Conservation (phyloP, 2,329 filamentous ascomycete species). For the Harringtonia aguacate region DNA sequence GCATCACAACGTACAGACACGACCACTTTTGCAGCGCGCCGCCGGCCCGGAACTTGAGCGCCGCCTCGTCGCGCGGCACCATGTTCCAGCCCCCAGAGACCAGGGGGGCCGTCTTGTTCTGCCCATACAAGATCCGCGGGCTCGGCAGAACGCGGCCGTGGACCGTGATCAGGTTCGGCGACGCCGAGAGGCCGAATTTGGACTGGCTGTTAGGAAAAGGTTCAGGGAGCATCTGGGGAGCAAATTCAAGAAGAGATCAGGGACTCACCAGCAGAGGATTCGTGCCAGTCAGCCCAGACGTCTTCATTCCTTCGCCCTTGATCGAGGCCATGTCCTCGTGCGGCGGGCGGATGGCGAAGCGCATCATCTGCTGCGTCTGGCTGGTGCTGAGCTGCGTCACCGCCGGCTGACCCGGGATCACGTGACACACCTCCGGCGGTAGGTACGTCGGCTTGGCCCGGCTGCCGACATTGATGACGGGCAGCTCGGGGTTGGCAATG, state of each 20-base stretch:
- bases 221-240: background rate
- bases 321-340: slow-evolving; percentile 46
- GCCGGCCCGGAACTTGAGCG: slow-evolving; percentile 33
- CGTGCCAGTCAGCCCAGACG: slow-evolving; percentile 32
- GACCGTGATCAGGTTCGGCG: slow-evolving; percentile 46
- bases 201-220: slow-evolving; percentile 18
- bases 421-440: slow-evolving; percentile 44
- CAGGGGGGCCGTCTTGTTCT: slow-evolving; percentile 15
- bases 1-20: slow-evolving; percentile 15
- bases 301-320: slow-evolving; percentile 30
- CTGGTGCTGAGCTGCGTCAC: slow-evolving; percentile 34
- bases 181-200: slow-evolving; percentile 38
- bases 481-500: slow-evolving; percentile 23
- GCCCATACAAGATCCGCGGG: slow-evolving; percentile 34
- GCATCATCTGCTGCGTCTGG: slow-evolving; percentile 50
- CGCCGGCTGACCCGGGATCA: slow-evolving; percentile 45
- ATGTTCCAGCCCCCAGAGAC: no score
- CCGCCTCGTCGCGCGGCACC: slow-evolving; percentile 14
- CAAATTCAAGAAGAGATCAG: background rate
- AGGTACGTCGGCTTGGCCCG: slow-evolving; percentile 41
- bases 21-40: slow-evolving; percentile 30
- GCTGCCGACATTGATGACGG: slow-evolving; percentile 52
- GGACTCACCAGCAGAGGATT: slow-evolving; percentile 19
- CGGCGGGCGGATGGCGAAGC: slow-evolving; percentile 47
- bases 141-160: slow-evolving; percentile 45